Percentiles rank a stretch among this genome's conserved stretches.
Evolutionary conservation across 108 stramenopile genomes (phyloP).

Genomic region (Cyclotella sp.): DNA sequence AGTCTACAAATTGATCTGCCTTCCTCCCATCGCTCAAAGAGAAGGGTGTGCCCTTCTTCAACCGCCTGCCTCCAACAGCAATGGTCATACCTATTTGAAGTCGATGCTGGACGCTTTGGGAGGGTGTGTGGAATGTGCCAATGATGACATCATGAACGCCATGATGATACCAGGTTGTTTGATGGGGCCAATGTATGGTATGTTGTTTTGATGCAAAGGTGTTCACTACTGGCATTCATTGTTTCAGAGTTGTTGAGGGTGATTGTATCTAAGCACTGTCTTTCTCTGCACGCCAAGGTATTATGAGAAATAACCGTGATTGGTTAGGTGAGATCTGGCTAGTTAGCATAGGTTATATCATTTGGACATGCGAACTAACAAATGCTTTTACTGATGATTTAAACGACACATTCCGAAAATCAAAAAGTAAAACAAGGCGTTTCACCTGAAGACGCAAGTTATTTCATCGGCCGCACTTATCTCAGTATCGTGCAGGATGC

Average conservation of each 20-base stretch:
- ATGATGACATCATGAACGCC: slow-evolving; percentile 61
- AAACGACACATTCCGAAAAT: background rate
- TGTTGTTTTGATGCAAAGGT: background rate
- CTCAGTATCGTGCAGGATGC: slow-evolving; percentile 74
- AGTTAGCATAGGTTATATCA: background rate
- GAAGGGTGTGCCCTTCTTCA: slow-evolving; percentile 55
- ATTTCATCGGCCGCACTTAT: slow-evolving; percentile 65
- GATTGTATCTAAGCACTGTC: background rate
- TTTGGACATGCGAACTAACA: background rate
- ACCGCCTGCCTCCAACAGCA: slow-evolving; percentile 30
- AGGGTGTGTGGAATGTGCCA: slow-evolving; percentile 61
- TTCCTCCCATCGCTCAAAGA: slow-evolving; percentile 67
- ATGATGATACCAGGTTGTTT: slow-evolving; percentile 74
- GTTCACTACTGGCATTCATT: background rate
- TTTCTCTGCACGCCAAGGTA: slow-evolving; percentile 50
- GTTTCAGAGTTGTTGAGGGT: background rate
- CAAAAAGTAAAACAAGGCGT: slow-evolving; percentile 42
- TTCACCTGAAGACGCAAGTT: slow-evolving; percentile 46
- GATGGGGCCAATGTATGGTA: slow-evolving; percentile 82
- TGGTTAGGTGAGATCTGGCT: slow-evolving; percentile 55
- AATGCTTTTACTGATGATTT: too few species aligned
- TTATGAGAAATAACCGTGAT: slow-evolving; percentile 65
- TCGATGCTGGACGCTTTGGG: slow-evolving; percentile 49
- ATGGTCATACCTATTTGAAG: slow-evolving; percentile 27
- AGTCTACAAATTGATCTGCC: slow-evolving; percentile 88